These are phyloP conservation scores for Lojkania enalia DNA, from an alignment of 2,329 filamentous ascomycete species.

Conservation along the genomic window DNA sequence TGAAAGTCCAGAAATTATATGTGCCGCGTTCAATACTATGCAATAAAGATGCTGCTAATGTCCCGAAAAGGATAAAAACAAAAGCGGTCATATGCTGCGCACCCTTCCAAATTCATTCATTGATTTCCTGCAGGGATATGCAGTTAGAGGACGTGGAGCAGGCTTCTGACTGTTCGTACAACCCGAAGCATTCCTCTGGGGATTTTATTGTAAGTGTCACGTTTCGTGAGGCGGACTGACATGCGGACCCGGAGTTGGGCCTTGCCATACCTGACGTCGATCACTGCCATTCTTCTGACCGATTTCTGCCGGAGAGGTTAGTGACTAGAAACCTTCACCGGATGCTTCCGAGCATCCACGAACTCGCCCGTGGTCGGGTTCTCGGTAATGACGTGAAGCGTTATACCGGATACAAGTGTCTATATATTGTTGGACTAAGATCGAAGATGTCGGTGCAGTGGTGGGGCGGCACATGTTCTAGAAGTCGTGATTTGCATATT, in stretches of 20 bases:
- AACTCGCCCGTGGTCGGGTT: constrained; percentile 25
- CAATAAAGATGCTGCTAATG: background rate
- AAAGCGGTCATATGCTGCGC: no score
- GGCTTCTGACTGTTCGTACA: constrained; percentile 1
- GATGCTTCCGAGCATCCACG: constrained; percentile 25
- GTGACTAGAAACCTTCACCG: constrained; percentile 23
- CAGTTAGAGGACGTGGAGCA: constrained; percentile 13
- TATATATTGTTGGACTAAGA: constrained; percentile 32
- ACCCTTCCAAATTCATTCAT: background rate
- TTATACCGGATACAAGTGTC: constrained; percentile 42
- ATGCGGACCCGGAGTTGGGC: constrained; percentile 5
- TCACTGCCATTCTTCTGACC: background rate
- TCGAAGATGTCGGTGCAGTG: constrained; percentile 21
- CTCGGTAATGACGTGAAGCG: constrained; percentile 26
- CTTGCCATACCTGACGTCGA: constrained; percentile 8
- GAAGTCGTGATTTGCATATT: constrained; percentile 28
- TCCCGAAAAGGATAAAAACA: background rate
- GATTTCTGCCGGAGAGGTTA: constrained; percentile 4
- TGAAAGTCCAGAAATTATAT: no score
- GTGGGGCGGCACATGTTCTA: constrained; percentile 24
- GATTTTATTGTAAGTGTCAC: constrained; percentile 17
- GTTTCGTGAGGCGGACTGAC: constrained; percentile 6
- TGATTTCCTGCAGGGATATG: background rate
- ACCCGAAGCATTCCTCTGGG: constrained; percentile 13
- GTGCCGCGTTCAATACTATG: background rate